Evolutionary conservation across 352 stramenopile species (phyloP), one percentile per base, ranked within the genome.

Genomic region (Saprolegnia diclina): DNA sequence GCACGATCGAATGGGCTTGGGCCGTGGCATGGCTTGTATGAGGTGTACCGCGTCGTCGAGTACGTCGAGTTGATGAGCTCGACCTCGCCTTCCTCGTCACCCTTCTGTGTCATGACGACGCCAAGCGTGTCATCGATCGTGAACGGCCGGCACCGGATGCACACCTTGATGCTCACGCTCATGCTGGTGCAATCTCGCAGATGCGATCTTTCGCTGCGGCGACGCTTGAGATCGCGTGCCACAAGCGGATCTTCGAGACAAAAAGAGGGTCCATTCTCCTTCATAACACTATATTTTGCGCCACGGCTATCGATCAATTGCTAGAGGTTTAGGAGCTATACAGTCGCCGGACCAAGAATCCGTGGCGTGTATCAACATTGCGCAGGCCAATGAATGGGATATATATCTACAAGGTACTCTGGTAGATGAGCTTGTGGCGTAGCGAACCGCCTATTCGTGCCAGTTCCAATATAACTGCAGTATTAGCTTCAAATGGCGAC

Each of bases 41-140:
- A 56, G 7, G 24, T 6, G 22, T 35, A 70, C 35, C 92, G 81
- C 37, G 82, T 98, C 35, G 90, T 97, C 37, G 88, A 96, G 74
- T 98, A 97, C 53, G 86, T 91, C 56, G 85, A 96, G 73, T 97
- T 97, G 71, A 96, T 91, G 26, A 97, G 79, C 71, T 97, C 85
- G 69, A 97, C 88, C 66, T 98, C 92, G 55, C 92, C 92, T 69
- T 96, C 87, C 65, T 97, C 91, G n/a, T 97, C 90, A 40, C 79
- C 78, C 65, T 83, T 93, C 72, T 98, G 91, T 42, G 81, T 86
- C 73, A 98, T 79, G 67, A 97, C 83, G 18, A 98, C 92, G 14
- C 92, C 92, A 46, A 98, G 84, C 67, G 91, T 87, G 76, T 96
- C 89, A 73, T 97, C 87, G 65, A 87, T 86, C 48, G 88, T 96